phyloP scores from a whole-genome alignment of 768 basidiomycete genomes.

The Cyclocybe aegerita region DNA sequence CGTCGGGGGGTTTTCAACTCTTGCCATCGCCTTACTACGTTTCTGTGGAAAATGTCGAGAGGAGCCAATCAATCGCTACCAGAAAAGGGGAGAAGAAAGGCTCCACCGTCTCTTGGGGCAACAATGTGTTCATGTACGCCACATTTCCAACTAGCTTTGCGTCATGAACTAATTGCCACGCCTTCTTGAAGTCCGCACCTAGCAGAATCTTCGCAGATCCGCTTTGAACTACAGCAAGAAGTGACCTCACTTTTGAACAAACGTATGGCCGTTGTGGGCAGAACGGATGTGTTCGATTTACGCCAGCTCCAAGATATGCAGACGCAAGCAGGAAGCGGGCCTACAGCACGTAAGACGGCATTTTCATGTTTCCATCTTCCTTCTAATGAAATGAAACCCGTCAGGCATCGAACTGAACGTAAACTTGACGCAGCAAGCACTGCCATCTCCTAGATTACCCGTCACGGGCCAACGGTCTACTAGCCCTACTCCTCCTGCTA shows the following conservation, averaged over 20 bases:
- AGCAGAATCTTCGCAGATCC: constrained; percentile 13
- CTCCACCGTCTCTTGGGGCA: constrained; percentile 14
- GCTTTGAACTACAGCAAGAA: constrained; percentile 14
- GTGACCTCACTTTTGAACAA: constrained; percentile 16
- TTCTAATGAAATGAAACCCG: background rate
- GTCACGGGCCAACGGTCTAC: too few relatives aligned
- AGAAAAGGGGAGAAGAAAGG: constrained; percentile 12
- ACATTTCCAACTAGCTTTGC: background rate
- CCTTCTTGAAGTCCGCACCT: constrained; percentile 11
- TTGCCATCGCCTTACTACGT: constrained; percentile 12
- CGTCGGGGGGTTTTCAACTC: constrained; percentile 16
- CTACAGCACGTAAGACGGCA: constrained; percentile 13
- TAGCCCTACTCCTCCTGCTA: too few relatives aligned
- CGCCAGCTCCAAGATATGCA: constrained; percentile 17
- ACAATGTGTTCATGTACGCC: constrained; percentile 19
- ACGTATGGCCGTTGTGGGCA: constrained; percentile 11
- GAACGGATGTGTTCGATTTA: constrained; percentile 14
- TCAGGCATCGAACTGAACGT: too few relatives aligned
- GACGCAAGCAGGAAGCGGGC: constrained; percentile 7
- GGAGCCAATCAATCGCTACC: constrained; percentile 12
- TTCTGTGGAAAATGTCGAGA: constrained; percentile 17
- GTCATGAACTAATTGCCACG: background rate
- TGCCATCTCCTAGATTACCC: too few relatives aligned
- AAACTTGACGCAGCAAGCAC: too few relatives aligned
- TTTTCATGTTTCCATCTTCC: background rate